These are phyloP conservation scores for Komagataella phaffii DNA, from an alignment of 805 yeast genomes.

Conservation along the genomic window DNA sequence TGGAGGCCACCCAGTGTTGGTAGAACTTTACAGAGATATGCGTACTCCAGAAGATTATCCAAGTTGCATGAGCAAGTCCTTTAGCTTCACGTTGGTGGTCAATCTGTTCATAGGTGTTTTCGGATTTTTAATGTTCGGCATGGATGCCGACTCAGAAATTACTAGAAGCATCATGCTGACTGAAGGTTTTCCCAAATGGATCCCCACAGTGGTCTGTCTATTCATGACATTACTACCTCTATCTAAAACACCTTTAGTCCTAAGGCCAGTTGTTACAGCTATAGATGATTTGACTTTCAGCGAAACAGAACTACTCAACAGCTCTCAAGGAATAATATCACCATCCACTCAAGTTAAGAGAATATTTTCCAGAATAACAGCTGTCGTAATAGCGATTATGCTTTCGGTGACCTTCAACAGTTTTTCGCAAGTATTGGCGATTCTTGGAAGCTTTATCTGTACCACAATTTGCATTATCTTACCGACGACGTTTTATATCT, in stretches of 20 bases:
- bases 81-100: slow-evolving; percentile 42
- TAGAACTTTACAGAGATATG: slow-evolving; percentile 63
- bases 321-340: slow-evolving; percentile 3
- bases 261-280: slow-evolving; percentile 69
- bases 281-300: slow-evolving; percentile 26
- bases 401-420: slow-evolving; percentile 59
- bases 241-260: slow-evolving; percentile 73
- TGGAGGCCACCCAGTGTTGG: slow-evolving; percentile 79
- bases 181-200: slow-evolving; percentile 34
- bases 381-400: slow-evolving; percentile 44
- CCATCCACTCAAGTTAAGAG: slow-evolving; percentile 2
- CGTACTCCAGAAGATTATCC: slow-evolving; percentile 46
- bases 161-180: slow-evolving; percentile 30
- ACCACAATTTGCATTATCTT: slow-evolving; percentile 68
- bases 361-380: slow-evolving; percentile 22
- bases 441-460: slow-evolving; percentile 72
- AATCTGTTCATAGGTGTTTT: slow-evolving; percentile 52
- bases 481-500: slow-evolving; percentile 62
- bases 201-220: slow-evolving; percentile 38
- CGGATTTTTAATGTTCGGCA: slow-evolving; percentile 53
- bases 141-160: slow-evolving; percentile 33
- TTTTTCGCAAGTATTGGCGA: slow-evolving; percentile 71
- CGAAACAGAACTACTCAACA: slow-evolving; percentile 1
- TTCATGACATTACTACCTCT: slow-evolving; percentile 74
- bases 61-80: slow-evolving; percentile 41